Evolutionary conservation across 1,284 basidiomycete species (phyloP).

Genomic region (Paramarasmius palmivorus): DNA sequence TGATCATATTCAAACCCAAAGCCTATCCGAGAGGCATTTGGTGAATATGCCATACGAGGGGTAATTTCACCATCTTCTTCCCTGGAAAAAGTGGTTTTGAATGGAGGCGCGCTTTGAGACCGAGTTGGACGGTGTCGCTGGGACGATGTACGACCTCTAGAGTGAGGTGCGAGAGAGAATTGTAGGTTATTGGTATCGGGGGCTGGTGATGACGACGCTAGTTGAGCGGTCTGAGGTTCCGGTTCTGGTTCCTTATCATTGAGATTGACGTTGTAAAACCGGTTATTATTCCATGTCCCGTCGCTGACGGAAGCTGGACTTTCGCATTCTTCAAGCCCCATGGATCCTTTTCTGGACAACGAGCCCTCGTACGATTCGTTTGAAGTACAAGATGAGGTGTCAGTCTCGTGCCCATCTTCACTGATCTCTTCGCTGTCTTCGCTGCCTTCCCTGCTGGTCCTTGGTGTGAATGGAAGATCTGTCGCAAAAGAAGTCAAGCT

Average conservation of each 20-base stretch:
- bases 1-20: conserved; percentile 8
- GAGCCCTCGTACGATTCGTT: no score
- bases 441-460: not conserved
- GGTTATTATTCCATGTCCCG: no score
- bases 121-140: conserved; percentile 39
- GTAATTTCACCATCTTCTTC: conserved; percentile 18
- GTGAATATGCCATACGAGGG: conserved; percentile 15
- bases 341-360: no score
- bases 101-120: conserved; percentile 47
- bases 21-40: conserved; percentile 3
- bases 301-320: no score
- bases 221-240: not conserved
- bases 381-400: not conserved
- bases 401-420: conserved; percentile 1
- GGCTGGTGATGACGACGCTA: not conserved
- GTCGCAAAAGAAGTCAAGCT: conserved; percentile 2
- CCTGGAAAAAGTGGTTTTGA: conserved; percentile 24
- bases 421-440: not conserved
- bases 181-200: conserved; percentile 1
- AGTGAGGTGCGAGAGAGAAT: not conserved
- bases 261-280: no score
- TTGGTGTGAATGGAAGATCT: not conserved
- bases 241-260: no score
- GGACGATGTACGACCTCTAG: conserved; percentile 5
- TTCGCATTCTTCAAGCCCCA: no score